These are phyloP conservation scores for Penicillium sumatraense DNA, from an alignment of 2,329 filamentous ascomycete species.

Conservation along the genomic window DNA sequence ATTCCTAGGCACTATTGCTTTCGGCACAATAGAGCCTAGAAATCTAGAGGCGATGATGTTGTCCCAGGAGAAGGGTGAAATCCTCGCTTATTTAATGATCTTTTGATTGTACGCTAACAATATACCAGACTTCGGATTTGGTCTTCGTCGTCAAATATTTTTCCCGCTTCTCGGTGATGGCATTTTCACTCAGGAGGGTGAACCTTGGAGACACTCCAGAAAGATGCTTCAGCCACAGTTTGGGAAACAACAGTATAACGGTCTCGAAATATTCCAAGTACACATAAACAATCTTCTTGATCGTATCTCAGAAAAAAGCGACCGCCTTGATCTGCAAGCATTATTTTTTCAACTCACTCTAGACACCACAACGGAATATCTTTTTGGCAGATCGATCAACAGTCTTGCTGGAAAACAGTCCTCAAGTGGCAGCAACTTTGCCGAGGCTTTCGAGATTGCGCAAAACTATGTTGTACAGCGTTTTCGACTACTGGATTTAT, in stretches of 20 bases:
- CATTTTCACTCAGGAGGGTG: constrained; percentile 16
- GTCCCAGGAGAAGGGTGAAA: constrained; percentile 24
- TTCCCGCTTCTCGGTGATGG: constrained; percentile 8
- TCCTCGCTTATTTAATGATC: not conserved
- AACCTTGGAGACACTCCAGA: not conserved
- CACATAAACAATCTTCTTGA: not conserved
- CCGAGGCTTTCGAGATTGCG: not conserved
- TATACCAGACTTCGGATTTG: constrained; percentile 10
- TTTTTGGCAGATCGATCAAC: not conserved
- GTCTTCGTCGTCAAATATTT: constrained; percentile 10
- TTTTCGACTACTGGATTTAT: not conserved
- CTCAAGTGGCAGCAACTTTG: not conserved
- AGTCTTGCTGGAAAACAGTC: not conserved
- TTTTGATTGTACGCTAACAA: not conserved
- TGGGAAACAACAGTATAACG: not conserved
- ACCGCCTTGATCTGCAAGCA: not conserved
- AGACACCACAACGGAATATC: not conserved
- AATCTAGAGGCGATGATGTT: constrained; percentile 34
- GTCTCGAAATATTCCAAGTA: not conserved
- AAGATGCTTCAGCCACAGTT: not conserved
- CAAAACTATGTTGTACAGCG: not conserved
- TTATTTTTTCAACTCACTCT: not conserved
- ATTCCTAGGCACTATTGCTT: constrained; percentile 32
- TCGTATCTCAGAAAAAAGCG: not conserved
- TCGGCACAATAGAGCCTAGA: constrained; percentile 31